phyloP scores from a whole-genome alignment of 176 grass and related monocot species.

The Tillandsia leiboldiana region DNA sequence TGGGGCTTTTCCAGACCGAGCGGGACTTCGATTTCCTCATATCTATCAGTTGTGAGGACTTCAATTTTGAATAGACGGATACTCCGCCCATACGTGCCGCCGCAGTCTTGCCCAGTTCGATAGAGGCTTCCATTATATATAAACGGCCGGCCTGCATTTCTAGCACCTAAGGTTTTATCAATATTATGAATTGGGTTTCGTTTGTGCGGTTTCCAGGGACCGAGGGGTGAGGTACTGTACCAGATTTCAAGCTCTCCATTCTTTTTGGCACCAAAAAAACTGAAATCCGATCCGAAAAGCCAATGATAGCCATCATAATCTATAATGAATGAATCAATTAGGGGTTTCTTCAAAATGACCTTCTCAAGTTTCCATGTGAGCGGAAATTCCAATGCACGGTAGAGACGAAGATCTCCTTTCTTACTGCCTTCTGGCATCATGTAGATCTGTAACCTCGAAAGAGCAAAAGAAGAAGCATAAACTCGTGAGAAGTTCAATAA shows the following conservation, averaged over 20 bases:
- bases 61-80: slow-evolving; percentile 52
- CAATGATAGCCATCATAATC: slow-evolving; percentile 45
- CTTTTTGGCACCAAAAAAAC: slow-evolving; percentile 37
- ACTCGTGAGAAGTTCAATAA: background rate
- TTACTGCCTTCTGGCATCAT: slow-evolving; percentile 94
- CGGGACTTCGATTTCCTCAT: slow-evolving; percentile 61
- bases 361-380: slow-evolving; percentile 62
- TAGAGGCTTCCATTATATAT: slow-evolving; percentile 58
- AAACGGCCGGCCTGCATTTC: slow-evolving; percentile 85
- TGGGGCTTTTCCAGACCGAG: slow-evolving; percentile 40
- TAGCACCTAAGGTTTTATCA: slow-evolving; percentile 34
- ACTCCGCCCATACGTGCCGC: slow-evolving; percentile 29
- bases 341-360: slow-evolving; percentile 60
- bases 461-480: slow-evolving; percentile 2
- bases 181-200: slow-evolving; percentile 37
- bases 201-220: slow-evolving; percentile 65
- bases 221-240: slow-evolving; percentile 61
- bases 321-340: slow-evolving; percentile 77
- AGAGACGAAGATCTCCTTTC: slow-evolving; percentile 61
- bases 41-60: slow-evolving; percentile 49
- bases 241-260: slow-evolving; percentile 60
- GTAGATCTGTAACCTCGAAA: slow-evolving; percentile 38
- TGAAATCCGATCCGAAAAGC: slow-evolving; percentile 84
- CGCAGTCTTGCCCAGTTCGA: slow-evolving; percentile 45
- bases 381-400: slow-evolving; percentile 62